Evolutionary conservation across 2,329 filamentous ascomycete genomes (phyloP).

Genomic region (Diaporthe australafricana): DNA sequence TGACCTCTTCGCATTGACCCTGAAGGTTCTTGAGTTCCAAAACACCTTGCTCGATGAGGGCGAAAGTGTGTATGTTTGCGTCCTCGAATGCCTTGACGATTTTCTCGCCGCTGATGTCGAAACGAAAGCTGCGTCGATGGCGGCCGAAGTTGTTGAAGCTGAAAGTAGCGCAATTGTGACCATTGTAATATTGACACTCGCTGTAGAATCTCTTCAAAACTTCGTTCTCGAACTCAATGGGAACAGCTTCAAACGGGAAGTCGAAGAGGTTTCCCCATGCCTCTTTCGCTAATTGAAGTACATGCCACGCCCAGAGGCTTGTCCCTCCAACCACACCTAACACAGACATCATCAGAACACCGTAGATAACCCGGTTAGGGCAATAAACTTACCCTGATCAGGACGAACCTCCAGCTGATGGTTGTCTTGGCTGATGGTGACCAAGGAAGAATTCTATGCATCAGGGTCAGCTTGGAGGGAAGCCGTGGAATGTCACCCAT

Average conservation of each 20-base stretch:
- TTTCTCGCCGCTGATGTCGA: background rate
- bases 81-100: background rate
- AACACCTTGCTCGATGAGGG: background rate
- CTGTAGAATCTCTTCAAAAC: background rate
- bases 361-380: background rate
- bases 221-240: background rate
- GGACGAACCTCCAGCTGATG: background rate
- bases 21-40: background rate
- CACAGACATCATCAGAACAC: background rate
- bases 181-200: background rate
- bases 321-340: background rate
- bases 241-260: background rate
- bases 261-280: fast-evolving
- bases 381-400: background rate
- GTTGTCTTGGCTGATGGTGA: background rate
- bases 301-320: background rate
- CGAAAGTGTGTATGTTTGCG: background rate
- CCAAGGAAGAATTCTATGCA: background rate
- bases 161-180: background rate
- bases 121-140: background rate
- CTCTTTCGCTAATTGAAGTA: background rate
- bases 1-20: background rate
- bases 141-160: background rate
- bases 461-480: background rate
- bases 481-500: too few relatives aligned